These are phyloP conservation scores for Adansonia rubrostipa DNA, from an alignment of 441 rosid genomes.

Conservation along the genomic window DNA sequence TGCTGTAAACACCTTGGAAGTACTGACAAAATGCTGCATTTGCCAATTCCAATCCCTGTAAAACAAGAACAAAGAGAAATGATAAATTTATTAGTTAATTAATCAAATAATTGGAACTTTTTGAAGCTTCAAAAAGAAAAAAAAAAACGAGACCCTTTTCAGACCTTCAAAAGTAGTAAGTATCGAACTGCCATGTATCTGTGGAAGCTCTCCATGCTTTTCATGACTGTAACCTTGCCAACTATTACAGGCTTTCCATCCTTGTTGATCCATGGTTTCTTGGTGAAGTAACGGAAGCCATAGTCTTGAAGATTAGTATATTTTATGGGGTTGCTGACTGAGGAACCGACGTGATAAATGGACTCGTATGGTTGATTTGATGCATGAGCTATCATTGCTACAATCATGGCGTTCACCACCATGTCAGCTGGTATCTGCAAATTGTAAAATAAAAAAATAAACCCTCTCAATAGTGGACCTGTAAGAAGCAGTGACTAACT, in stretches of 20 bases:
- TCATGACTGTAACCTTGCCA: constrained; percentile 50
- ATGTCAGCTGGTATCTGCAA: constrained; percentile 84
- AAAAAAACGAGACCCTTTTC: not conserved
- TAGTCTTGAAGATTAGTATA: constrained; percentile 55
- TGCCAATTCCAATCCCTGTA: constrained; percentile 66
- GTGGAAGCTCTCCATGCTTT: constrained; percentile 73
- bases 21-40: constrained; percentile 55
- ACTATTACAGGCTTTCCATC: constrained; percentile 79
- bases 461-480: not conserved
- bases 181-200: constrained; percentile 75
- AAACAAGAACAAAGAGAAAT: not conserved
- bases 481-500: no score
- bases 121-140: no score
- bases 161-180: constrained; percentile 68
- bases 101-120: no score
- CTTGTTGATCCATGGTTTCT: constrained; percentile 76
- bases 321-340: constrained; percentile 58
- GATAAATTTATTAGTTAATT: not conserved
- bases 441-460: not conserved
- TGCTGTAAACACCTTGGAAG: constrained; percentile 48
- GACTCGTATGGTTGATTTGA: constrained; percentile 28
- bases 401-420: constrained; percentile 83
- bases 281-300: constrained; percentile 55
- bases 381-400: constrained; percentile 62
- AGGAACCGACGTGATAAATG: constrained; percentile 84